Evolutionary conservation across 768 basidiomycete genomes (phyloP).

Genomic region (Lenzites betulinus): DNA sequence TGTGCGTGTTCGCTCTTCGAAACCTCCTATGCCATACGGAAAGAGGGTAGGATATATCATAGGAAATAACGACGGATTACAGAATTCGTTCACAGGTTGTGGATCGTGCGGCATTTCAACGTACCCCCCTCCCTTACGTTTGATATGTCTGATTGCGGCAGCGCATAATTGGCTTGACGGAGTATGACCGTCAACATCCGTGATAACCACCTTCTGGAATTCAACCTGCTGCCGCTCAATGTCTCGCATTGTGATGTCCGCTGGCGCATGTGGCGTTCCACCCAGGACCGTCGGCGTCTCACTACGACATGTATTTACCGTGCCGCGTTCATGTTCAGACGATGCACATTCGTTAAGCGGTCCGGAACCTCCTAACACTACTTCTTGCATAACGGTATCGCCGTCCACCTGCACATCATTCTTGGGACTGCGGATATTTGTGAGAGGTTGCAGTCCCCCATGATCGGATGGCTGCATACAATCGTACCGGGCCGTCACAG

Average conservation of each 20-base stretch:
- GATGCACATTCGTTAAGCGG: no score
- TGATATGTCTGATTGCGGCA: slow-evolving; percentile 38
- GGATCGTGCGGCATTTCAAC: slow-evolving; percentile 36
- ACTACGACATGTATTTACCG: not conserved
- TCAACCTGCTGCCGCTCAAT: not conserved
- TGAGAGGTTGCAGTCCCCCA: no score
- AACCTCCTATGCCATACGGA: slow-evolving; percentile 46
- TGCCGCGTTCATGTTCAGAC: no score
- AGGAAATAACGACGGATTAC: slow-evolving; percentile 40
- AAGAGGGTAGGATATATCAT: slow-evolving; percentile 45
- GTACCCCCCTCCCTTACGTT: slow-evolving; percentile 29
- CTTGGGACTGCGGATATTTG: no score
- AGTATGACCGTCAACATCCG: slow-evolving; percentile 34
- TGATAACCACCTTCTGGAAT: slow-evolving; percentile 20
- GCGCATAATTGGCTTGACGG: slow-evolving; percentile 33
- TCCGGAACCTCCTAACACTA: no score
- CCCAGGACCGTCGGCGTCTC: not conserved
- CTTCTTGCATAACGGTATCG: no score
- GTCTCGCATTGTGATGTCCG: not conserved
- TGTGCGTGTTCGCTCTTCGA: slow-evolving; percentile 35
- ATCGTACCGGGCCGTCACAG: no score
- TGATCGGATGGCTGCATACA: no score
- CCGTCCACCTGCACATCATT: no score
- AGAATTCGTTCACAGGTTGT: slow-evolving; percentile 38
- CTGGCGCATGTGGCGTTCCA: not conserved